Evolutionary conservation across 2,329 filamentous ascomycete genomes (phyloP).

Genomic region (Aspergillus tamarii): DNA sequence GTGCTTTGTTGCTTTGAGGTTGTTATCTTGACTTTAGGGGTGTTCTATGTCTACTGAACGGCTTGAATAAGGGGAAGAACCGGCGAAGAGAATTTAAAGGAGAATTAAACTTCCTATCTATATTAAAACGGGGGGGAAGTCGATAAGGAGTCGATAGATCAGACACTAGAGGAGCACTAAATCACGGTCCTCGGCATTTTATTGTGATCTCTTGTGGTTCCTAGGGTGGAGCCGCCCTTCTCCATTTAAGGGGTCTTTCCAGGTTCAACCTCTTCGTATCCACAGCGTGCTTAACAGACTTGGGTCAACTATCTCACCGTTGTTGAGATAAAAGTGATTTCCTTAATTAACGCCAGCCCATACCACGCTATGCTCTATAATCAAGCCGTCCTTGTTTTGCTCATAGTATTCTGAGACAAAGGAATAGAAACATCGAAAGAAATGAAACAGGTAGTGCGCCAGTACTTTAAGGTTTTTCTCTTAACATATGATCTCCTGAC

Average conservation of each 20-base stretch:
- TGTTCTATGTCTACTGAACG: neutral
- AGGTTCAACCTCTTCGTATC: neutral
- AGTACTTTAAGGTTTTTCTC: neutral
- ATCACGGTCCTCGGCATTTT: neutral
- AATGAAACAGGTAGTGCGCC: neutral
- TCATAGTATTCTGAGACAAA: slow-evolving; percentile 4
- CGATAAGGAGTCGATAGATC: neutral
- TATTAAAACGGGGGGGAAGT: neutral
- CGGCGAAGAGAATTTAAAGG: neutral
- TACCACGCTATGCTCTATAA: slow-evolving; percentile 31
- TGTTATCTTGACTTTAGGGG: neutral
- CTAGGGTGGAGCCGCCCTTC: neutral
- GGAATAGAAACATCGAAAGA: slow-evolving; percentile 5
- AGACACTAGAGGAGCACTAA: neutral
- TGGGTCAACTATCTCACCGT: neutral
- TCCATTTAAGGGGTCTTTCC: neutral
- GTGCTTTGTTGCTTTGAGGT: neutral
- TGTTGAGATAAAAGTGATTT: slow-evolving; percentile 5
- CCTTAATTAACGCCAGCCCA: slow-evolving; percentile 27
- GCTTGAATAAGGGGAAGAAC: neutral
- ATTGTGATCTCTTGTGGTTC: neutral
- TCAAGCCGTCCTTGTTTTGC: slow-evolving; percentile 7
- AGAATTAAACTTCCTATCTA: neutral
- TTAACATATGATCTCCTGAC: neutral
- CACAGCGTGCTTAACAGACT: neutral